Evolutionary conservation across 805 yeast species (phyloP).

Genomic region (Candida germanica): DNA sequence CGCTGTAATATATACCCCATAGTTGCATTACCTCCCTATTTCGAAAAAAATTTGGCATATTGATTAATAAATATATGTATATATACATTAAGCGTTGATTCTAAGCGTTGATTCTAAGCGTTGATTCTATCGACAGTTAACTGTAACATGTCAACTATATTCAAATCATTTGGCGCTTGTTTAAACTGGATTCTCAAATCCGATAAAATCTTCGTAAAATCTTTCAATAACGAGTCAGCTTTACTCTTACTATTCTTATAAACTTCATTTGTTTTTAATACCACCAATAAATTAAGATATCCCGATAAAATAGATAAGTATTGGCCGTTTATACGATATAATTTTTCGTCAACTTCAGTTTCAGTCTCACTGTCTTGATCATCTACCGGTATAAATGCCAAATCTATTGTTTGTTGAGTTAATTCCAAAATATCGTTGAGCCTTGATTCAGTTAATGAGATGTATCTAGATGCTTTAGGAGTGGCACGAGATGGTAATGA

Average conservation of each 20-base stretch:
- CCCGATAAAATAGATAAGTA: constrained; percentile 48
- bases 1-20: too few relatives aligned
- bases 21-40: too few relatives aligned
- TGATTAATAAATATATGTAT: not conserved
- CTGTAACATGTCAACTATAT: constrained; percentile 32
- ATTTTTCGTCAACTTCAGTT: constrained; percentile 12
- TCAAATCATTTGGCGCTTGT: constrained; percentile 17
- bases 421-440: constrained; percentile 42
- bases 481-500: constrained; percentile 39
- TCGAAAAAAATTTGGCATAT: not conserved
- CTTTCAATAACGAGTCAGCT: constrained; percentile 21
- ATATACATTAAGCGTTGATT: too few relatives aligned
- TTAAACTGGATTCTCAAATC: constrained; percentile 14
- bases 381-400: constrained; percentile 24
- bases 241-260: constrained; percentile 14
- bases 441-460: constrained; percentile 42
- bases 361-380: constrained; percentile 16
- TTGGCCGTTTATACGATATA: constrained; percentile 17
- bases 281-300: constrained; percentile 52
- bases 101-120: not conserved
- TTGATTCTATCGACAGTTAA: constrained; percentile 36
- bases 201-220: constrained; percentile 22
- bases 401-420: constrained; percentile 35
- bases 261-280: constrained; percentile 22
- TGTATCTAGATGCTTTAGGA: constrained; percentile 24